phyloP scores from a whole-genome alignment of 2,329 filamentous ascomycete genomes.

The Calonectria leucothoes region DNA sequence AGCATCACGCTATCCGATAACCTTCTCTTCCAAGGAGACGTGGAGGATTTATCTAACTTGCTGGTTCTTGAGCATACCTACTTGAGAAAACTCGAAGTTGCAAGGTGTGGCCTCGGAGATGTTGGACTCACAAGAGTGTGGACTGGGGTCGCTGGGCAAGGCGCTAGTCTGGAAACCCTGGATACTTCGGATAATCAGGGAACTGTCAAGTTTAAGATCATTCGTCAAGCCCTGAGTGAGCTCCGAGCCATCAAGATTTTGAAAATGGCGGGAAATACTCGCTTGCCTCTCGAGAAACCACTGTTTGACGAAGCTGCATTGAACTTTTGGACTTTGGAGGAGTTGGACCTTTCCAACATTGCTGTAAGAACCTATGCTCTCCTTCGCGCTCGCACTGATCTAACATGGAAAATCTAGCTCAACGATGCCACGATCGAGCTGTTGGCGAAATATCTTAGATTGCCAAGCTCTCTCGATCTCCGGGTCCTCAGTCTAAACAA shows the following conservation, averaged over 20 bases:
- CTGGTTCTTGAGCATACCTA: slow-evolving; percentile 50
- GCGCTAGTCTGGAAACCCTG: slow-evolving; percentile 58
- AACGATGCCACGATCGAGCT: slow-evolving; percentile 61
- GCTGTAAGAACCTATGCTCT: slow-evolving; percentile 51
- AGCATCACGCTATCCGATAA: slow-evolving; percentile 65
- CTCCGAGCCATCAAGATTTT: slow-evolving; percentile 59
- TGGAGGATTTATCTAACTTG: slow-evolving; percentile 58
- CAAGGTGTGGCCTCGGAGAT: slow-evolving; percentile 64
- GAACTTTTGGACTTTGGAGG: slow-evolving; percentile 60
- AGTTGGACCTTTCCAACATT: slow-evolving; percentile 66
- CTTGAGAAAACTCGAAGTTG: slow-evolving; percentile 62
- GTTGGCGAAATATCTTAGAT: slow-evolving; percentile 59
- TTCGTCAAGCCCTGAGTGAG: slow-evolving; percentile 57
- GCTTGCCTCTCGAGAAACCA: slow-evolving; percentile 56
- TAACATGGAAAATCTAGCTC: slow-evolving; percentile 49
- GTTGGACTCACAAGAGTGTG: slow-evolving; percentile 60
- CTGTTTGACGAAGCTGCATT: slow-evolving; percentile 60
- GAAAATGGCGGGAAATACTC: slow-evolving; percentile 63
- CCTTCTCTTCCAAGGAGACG: slow-evolving; percentile 56
- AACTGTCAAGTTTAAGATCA: slow-evolving; percentile 59
- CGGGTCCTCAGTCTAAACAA: slow-evolving; percentile 61
- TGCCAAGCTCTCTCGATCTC: slow-evolving; percentile 53
- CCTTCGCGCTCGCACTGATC: background rate
- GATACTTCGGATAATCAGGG: slow-evolving; percentile 66
- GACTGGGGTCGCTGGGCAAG: slow-evolving; percentile 58